Evolutionary conservation across 2,329 filamentous ascomycete genomes (phyloP).

Genomic region (Exophiala spinifera): DNA sequence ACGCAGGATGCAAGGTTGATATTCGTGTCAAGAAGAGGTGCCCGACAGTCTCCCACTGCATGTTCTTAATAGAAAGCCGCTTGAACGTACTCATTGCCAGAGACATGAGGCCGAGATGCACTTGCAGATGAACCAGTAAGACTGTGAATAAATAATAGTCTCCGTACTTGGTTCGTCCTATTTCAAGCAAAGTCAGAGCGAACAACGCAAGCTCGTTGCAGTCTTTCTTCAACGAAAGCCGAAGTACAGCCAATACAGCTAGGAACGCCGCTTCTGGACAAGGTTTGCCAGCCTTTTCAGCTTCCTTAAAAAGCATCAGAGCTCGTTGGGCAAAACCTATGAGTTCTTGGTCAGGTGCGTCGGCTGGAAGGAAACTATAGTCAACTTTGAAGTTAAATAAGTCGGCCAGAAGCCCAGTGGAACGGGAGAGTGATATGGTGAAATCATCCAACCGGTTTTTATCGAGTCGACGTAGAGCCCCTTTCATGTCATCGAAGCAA

Average conservation of each 20-base stretch:
- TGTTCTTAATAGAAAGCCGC: conserved; percentile 47
- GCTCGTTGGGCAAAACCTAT: conserved; percentile 16
- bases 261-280: conserved; percentile 25
- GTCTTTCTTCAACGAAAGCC: conserved; percentile 7
- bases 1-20: conserved; percentile 46
- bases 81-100: conserved; percentile 46
- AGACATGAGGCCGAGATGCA: conserved; percentile 43
- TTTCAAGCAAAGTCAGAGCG: conserved; percentile 13
- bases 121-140: conserved; percentile 44
- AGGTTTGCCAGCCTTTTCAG: conserved; percentile 4
- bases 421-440: conserved; percentile 32
- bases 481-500: conserved; percentile 45
- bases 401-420: conserved; percentile 14
- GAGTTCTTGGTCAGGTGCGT: conserved; percentile 4
- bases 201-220: no score
- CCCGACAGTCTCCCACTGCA: conserved; percentile 48
- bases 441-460: conserved; percentile 27
- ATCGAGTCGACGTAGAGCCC: conserved; percentile 18
- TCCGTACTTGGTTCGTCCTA: conserved; percentile 36
- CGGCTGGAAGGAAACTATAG: conserved; percentile 13
- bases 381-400: conserved; percentile 22
- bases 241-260: conserved; percentile 22
- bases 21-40: conserved; percentile 49
- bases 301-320: conserved; percentile 13
- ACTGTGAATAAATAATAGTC: conserved; percentile 48